Evolutionary conservation across 805 yeast genomes (phyloP), one percentile per base, ranked within the genome.

Genomic region (Lipomyces kockii): DNA sequence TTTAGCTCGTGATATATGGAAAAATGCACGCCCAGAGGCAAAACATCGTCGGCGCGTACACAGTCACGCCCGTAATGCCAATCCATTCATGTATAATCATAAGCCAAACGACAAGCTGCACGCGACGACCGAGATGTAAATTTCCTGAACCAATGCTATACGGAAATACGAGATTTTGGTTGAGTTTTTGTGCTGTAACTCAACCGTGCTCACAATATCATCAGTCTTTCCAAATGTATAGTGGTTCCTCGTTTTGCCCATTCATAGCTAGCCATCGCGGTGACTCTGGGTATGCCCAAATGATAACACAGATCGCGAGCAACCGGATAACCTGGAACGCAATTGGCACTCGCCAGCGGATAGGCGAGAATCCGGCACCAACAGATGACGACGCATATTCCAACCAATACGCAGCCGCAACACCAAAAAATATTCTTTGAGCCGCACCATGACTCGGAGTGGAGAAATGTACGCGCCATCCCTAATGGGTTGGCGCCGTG

Each of bases 331-430:
- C 78, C 72, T 84, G 87, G 67, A 84, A 75, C 3, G 82, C 83
- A 58, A 83, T 76, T 8, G 86, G 86, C 66, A 84, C 81, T 80
- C 92, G 84, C 77, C 75, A 85, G 34, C 60, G 34, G 20, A 58
- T 29, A 86, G 87, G 84, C 60, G 62, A 61, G 25, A 54, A 54
- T 5, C 63, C 63, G 43, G 12, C 20, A 32, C n/a, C 32, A 29
- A 85, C 82, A 72, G 84, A 86, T 5, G 85, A 83, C n/a, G 85
- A 78, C 39, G 90, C 91, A 74, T 84, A 88, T 75, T 86, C 89
- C 67, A 87, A 78, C 89, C 90, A 87, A 77, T 86, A 88, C n/a
- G 91, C 90, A 72, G 88, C 80, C 70, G 87, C 82, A 37, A 90
- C 87, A 76, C 92, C 92, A 59, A 86, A 80, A 70, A 25, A 25